Evolutionary conservation across 1,284 basidiomycete species (phyloP).

Genomic region (Porodaedalea pini): DNA sequence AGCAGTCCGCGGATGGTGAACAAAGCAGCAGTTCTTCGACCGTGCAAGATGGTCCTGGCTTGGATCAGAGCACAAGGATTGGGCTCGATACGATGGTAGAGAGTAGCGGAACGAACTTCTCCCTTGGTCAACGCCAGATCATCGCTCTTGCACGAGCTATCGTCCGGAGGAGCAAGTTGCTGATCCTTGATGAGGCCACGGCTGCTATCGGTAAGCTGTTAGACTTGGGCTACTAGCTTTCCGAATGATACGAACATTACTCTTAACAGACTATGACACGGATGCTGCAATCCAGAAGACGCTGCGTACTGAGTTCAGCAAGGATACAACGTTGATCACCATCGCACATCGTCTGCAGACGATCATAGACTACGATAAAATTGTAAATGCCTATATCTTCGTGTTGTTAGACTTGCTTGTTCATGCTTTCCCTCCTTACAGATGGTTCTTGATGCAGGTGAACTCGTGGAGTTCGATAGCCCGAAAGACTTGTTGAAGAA

Average conservation of each 20-base stretch:
- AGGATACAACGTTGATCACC: constrained; percentile 32
- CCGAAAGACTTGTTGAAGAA: constrained; percentile 15
- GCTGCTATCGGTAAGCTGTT: constrained; percentile 31
- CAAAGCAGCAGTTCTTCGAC: constrained; percentile 44
- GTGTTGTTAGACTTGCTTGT: background rate
- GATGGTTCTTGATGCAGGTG: constrained; percentile 37
- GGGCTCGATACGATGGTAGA: constrained; percentile 18
- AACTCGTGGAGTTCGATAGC: constrained; percentile 26
- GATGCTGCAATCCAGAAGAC: constrained; percentile 24
- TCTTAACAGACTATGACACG: constrained; percentile 23
- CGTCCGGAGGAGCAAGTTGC: constrained; percentile 29
- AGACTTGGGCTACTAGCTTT: constrained; percentile 18
- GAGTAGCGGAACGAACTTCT: constrained; percentile 18
- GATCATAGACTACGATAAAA: constrained; percentile 35
- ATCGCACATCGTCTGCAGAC: constrained; percentile 37
- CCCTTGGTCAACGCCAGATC: constrained; percentile 31
- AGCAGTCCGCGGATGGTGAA: constrained; percentile 25
- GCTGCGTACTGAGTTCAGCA: constrained; percentile 23
- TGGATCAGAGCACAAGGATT: background rate
- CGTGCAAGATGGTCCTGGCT: constrained; percentile 38
- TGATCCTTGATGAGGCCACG: constrained; percentile 34
- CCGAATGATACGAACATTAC: background rate
- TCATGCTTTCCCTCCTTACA: constrained; percentile 13
- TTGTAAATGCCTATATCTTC: constrained; percentile 21
- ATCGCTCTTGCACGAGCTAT: constrained; percentile 43